Evolutionary conservation across 192 early-diverging fungal genomes (phyloP).

Genomic region (Umbelopsis sp.): DNA sequence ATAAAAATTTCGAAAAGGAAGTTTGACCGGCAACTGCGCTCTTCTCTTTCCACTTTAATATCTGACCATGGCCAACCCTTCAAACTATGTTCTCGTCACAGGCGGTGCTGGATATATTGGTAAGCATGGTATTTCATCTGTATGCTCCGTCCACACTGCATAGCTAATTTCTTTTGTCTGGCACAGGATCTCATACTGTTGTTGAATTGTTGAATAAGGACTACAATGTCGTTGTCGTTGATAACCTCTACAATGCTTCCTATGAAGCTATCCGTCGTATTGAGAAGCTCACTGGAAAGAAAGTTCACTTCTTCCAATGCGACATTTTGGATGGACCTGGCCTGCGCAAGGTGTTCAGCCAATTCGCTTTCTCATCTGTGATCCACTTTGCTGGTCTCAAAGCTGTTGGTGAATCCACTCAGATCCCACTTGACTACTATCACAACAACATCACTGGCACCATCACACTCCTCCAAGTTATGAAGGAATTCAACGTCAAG

Average conservation of each 20-base stretch:
- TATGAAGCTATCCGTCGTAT: slow-evolving; percentile 76
- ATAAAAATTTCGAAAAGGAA: background rate
- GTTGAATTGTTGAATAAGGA: slow-evolving; percentile 72
- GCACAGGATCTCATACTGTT: slow-evolving; percentile 77
- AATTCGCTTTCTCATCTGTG: slow-evolving; percentile 53
- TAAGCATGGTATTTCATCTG: background rate
- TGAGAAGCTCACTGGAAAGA: slow-evolving; percentile 59
- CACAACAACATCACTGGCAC: slow-evolving; percentile 93
- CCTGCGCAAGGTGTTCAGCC: slow-evolving; percentile 68
- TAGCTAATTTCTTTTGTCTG: background rate
- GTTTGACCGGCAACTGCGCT: too few relatives aligned
- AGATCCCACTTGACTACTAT: slow-evolving; percentile 86
- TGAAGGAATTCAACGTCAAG: slow-evolving; percentile 78
- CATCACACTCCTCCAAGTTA: slow-evolving; percentile 77
- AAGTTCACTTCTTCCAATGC: slow-evolving; percentile 68
- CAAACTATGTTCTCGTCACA: slow-evolving; percentile 56
- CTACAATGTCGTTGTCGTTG: slow-evolving; percentile 83
- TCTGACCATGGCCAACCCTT: background rate
- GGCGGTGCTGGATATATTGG: slow-evolving; percentile 89
- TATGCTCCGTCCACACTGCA: background rate
- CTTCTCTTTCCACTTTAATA: too few relatives aligned
- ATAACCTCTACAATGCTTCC: slow-evolving; percentile 84
- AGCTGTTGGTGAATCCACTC: slow-evolving; percentile 80
- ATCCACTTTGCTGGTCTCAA: slow-evolving; percentile 91
- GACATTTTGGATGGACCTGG: slow-evolving; percentile 78